A percentile compares a stretch with the other conserved stretches of the same genome.
Conservation (phyloP, 352 stramenopile species). For the Bremia lactucae region DNA sequence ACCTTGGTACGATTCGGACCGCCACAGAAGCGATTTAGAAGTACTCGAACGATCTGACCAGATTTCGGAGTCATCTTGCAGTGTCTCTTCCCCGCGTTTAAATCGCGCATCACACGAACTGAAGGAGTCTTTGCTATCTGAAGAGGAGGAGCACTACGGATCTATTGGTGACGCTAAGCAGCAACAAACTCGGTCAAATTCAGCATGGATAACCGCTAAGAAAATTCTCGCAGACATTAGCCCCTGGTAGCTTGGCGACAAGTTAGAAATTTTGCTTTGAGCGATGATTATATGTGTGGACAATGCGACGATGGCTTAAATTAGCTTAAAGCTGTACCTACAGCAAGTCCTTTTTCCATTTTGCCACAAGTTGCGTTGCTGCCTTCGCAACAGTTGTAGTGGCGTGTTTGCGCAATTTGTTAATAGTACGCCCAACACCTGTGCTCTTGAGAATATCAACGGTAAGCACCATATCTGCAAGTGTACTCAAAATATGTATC, state of each 20-base stretch:
- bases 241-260: constrained; percentile 40
- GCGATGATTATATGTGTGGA: too few species aligned
- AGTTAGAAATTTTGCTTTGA: too few species aligned
- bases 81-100: constrained; percentile 22
- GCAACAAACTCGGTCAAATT: constrained; percentile 8
- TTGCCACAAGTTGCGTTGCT: constrained; percentile 59
- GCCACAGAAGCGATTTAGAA: constrained; percentile 12
- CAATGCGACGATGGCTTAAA: too few species aligned
- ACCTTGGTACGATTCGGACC: constrained; percentile 11
- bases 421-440: constrained; percentile 71
- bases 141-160: constrained; percentile 63
- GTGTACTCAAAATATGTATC: constrained; percentile 56
- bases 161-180: constrained; percentile 34
- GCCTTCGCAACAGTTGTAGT: constrained; percentile 47
- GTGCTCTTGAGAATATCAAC: constrained; percentile 81
- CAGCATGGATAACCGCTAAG: constrained; percentile 40
- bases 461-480: constrained; percentile 56
- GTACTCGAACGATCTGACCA: constrained; percentile 9
- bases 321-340: constrained; percentile 16
- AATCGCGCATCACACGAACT: constrained; percentile 31
- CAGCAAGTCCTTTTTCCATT: constrained; percentile 82
- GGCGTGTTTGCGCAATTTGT: constrained; percentile 78
- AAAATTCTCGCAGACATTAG: constrained; percentile 56
- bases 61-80: constrained; percentile 26
- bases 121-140: constrained; percentile 57